These are phyloP conservation scores for Brettanomyces sp. DNA, from an alignment of 805 yeast species.

Conservation along the genomic window DNA sequence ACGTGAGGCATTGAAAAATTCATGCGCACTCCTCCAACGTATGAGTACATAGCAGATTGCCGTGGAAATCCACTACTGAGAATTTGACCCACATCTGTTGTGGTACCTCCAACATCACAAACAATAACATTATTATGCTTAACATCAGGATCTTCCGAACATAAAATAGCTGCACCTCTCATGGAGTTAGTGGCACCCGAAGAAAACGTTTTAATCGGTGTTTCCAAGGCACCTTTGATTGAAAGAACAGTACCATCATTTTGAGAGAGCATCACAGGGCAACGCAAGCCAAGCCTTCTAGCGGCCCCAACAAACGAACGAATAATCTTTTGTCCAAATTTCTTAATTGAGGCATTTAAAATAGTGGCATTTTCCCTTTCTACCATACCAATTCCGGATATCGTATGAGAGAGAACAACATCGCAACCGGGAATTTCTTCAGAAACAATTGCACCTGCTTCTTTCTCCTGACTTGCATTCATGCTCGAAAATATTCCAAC, in stretches of 20 bases:
- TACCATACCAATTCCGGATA: constrained; percentile 35
- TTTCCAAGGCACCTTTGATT: constrained; percentile 27
- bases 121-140: constrained; percentile 29
- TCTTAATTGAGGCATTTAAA: constrained; percentile 34
- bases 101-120: constrained; percentile 44
- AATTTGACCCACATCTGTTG: constrained; percentile 38
- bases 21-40: constrained; percentile 39
- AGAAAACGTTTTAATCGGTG: constrained; percentile 38
- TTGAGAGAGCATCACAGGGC: constrained; percentile 34
- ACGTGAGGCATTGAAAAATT: constrained; percentile 44
- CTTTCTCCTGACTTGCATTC: constrained; percentile 29
- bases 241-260: constrained; percentile 40
- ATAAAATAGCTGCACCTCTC: constrained; percentile 36
- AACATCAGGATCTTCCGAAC: constrained; percentile 14
- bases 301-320: constrained; percentile 30
- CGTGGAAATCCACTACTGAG: constrained; percentile 39
- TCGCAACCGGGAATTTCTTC: constrained; percentile 24
- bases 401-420: constrained; percentile 30
- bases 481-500: constrained; percentile 33
- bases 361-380: constrained; percentile 41
- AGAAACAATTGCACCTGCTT: constrained; percentile 25
- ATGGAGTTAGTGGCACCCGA: constrained; percentile 42
- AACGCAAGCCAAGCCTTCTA: constrained; percentile 24
- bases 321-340: constrained; percentile 35
- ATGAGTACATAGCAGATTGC: constrained; percentile 33